Evolutionary conservation across 257 asterid species (phyloP), one percentile per base, ranked within the genome.

Genomic region (Anisodus acutangulus): DNA sequence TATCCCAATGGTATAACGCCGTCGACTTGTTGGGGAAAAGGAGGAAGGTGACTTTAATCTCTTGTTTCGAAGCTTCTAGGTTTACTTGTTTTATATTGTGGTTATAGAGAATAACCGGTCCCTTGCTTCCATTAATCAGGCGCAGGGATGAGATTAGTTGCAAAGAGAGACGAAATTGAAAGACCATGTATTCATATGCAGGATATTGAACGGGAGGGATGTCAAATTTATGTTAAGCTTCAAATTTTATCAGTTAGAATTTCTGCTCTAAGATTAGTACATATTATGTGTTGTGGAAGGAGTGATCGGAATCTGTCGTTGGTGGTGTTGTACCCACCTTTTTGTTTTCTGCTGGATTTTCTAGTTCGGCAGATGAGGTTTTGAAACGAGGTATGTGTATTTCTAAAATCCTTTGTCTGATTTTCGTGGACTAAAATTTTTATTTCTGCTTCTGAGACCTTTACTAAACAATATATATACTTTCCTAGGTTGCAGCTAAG

Each of bases 401-500:
- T 8, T 80, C 39, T 8, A n/a, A 45, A 80, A 17, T 59, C n/a
- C 8, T 66, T 76, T 47, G 5, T 37, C 9, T 66, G 71, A 66
- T 66, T 66, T 66, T 66, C 43, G 3, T 66, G 45, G 45, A 66
- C 45, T 66, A 5, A 45, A 66, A 66, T 66, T 64, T 26, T 11
- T 0, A 35, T 31, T 66, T 63, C 45, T 64, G 8, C 9, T 22
- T 35, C n/a, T 11, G n/a, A 31, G 19, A 68, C 13, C 22, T 68
- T 68, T 68, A 3, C 22, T 59, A 43, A 70, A 67, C 64, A 19
- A 22, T 22, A 70, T 19, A 43, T 13, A 59, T 4, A 17, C 9
- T 55, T 26, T 78, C 15, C 6, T 57, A 79, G 83, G 78, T 53
- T 68, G 45, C 76, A 88, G 84, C 9, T 80, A 66, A 85, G 70